Base-by-base conservation (phyloP, 2,329 filamentous ascomycete genomes). In the Fusarium domesticum region DNA sequence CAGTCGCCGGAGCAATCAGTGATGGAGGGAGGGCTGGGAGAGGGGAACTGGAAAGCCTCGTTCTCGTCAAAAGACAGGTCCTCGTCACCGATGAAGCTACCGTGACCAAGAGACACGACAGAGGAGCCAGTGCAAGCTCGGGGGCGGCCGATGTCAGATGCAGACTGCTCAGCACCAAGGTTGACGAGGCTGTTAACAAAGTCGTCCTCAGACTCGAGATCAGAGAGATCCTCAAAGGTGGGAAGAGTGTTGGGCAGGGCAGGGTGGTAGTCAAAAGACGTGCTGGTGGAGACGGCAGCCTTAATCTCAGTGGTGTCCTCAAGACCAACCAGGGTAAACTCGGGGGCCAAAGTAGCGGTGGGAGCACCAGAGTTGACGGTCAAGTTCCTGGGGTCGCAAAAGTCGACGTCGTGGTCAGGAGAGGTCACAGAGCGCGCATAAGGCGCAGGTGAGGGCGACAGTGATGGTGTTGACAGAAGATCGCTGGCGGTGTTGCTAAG, bases 131-230 rank as follows among this genome's bases (percentile, higher is more conserved):
- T 91, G 78, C 65, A 71, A 25, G 81, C 80, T 33, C 81, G 80
- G 28, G 81, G 80, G 56, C 91, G 82, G 73, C 89, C 89, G 62
- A 79, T 71, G 66, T 84, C 83, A 39, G 33, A 34, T 17, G 33
- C 70, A 16, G 75, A 47, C 18, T 59, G 51, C 45, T 67, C 66
- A 54, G 56, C 63, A 54, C 51, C 54, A 6, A 90, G 85, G 61
- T 88, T 82, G 53, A 89, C 83, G 7, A 95, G 78, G 43, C 80
- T 84, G 59, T 82, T 78, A 60, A 64, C 62, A 32, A 95, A 89
- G 64, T 93, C 89, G 77, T 95, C 89, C 60, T 96, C 91, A 1
- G 87, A 90, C 65, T 96, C 91, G 44, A 96, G 78, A 60, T 95
- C 90, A 18, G 91, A 93, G 56, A 95, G 81, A 54, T 89, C 87